Conservation (phyloP, 2,329 filamentous ascomycete species). For the Ceratocystis variospora region DNA sequence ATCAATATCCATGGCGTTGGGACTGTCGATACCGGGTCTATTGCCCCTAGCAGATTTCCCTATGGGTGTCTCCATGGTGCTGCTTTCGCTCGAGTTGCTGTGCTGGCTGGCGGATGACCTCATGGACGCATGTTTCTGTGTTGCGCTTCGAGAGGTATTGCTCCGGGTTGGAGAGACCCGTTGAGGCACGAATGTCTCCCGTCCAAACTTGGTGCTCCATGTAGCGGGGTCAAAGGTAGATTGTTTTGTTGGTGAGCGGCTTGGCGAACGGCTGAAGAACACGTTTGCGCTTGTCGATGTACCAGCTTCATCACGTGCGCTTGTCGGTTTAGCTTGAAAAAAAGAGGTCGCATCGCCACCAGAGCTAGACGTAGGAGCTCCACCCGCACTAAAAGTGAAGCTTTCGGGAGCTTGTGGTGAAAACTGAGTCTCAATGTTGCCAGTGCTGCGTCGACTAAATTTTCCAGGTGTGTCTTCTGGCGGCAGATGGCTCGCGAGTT, state of each 20-base stretch:
- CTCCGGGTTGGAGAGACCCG: constrained; percentile 15
- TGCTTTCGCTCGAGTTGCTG: constrained; percentile 7
- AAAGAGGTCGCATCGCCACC: constrained; percentile 7
- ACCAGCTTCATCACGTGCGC: background rate
- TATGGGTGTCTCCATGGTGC: background rate
- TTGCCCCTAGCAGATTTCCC: background rate
- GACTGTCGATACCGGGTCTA: constrained; percentile 30
- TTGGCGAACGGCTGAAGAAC: background rate
- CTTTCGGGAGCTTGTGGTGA: constrained; percentile 7
- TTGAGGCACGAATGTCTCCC: constrained; percentile 39
- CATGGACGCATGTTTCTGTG: constrained; percentile 6
- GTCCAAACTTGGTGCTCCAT: constrained; percentile 41
- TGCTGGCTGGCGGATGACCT: constrained; percentile 8
- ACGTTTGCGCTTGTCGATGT: constrained; percentile 3
- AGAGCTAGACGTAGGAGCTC: background rate
- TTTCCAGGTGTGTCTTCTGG: background rate
- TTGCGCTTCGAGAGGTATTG: constrained; percentile 7
- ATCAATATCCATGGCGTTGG: constrained; percentile 54
- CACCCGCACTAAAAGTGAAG: constrained; percentile 20
- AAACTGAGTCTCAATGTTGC: constrained; percentile 50
- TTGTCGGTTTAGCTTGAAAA: constrained; percentile 8
- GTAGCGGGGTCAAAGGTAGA: constrained; percentile 36
- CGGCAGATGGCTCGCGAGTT: constrained; percentile 13
- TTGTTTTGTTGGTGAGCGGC: constrained; percentile 10
- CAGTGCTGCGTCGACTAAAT: constrained; percentile 39